Base-by-base conservation (phyloP, 805 yeast species). In the Torulaspora gathmanii region DNA sequence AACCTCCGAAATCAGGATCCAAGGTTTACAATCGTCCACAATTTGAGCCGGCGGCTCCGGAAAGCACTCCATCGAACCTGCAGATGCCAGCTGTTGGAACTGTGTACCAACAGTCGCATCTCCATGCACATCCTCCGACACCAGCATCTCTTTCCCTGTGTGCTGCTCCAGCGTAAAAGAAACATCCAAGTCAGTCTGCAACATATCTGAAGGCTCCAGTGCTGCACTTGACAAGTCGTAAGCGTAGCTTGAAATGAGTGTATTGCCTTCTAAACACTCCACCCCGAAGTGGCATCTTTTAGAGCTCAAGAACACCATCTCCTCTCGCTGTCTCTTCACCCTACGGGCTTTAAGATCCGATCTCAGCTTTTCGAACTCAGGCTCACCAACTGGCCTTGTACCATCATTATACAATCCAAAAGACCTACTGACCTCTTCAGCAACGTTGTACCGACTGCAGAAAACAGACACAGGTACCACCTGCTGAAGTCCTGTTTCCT, bases 381-480 rank as follows among this genome's bases (percentile, higher is more conserved):
- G 34, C 13, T 40, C 29, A 2, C 30, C 35, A 4, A 55, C 44
- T 7, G 36, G 13, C 3, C 27, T 19, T 10, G 52, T 50, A 3
- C 41, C 40, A 5, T 30, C 31, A 38, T 52, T 53, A 3, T 35
- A 23, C 29, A 55, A 13, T 1, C 53, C 54, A 26, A 44, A 27
- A 13, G 33, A 16, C 30, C n/a, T 26, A 23, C 39, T 42, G 12
- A 40, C 44, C n/a, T 33, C 37, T 20, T 31, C 31, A 8, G 39
- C 20, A 11, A 48, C 26, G 10, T 30, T 33, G 23, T 41, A 48
- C 11, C 29, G 38, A 10, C 30, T 38, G 36, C 51, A 48, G 36
- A 48, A 48, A 5, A 33, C 46, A 17, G 44, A 37, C 10, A 48
- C 33, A n/a, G 42, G 40, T 17, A 48, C 47, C 23, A 47, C 47